Evolutionary conservation across 2,329 filamentous ascomycete species (phyloP), one percentile per base, ranked within the genome.

Genomic region (Claviceps pazoutovae): DNA sequence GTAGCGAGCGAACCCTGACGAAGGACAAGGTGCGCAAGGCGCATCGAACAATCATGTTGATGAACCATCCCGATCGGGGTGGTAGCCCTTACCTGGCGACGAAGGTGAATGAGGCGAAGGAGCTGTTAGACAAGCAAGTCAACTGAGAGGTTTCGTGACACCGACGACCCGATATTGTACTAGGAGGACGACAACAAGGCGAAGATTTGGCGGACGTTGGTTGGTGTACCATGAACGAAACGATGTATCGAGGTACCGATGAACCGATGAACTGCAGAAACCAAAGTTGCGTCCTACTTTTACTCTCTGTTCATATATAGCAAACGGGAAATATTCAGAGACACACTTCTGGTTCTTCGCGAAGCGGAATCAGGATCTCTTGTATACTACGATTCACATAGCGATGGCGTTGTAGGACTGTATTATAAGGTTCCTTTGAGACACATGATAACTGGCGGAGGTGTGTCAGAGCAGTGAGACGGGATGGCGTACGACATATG

Each of bases 41-140:
- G 60, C 93, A 98, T 71, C 84, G 93, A 57, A 88, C 84, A 51
- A 81, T 97, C 59, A 98, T 98, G 91, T 81, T 98, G 52, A 76
- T 95, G 58, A 98, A 98, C 75, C 93, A 98, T 69, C 93, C 93
- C 57, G 93, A 98, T 75, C 86, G 93, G 64, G 93, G 93, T 58
- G 93, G 93, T 41, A 96, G 89, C 65, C 93, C 93, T 7, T 98
- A 97, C 66, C 73, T 98, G 45, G 93, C 93, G 14, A 96, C 90
- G 51, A 98, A 98, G 70, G 86, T 98, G 66, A 98, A 98, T 71
- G 93, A 98, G 69, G 93, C 93, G 41, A 98, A 98, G 70, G 91
- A 97, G 67, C 80, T 97, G 56, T 67, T 98, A 59, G 93, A 98
- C 66, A 96, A 95, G 52, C 53, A 51, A 50, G 60, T 59, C 19